Base-by-base conservation (phyloP, 768 basidiomycete genomes). In the Clavulina sp. region DNA sequence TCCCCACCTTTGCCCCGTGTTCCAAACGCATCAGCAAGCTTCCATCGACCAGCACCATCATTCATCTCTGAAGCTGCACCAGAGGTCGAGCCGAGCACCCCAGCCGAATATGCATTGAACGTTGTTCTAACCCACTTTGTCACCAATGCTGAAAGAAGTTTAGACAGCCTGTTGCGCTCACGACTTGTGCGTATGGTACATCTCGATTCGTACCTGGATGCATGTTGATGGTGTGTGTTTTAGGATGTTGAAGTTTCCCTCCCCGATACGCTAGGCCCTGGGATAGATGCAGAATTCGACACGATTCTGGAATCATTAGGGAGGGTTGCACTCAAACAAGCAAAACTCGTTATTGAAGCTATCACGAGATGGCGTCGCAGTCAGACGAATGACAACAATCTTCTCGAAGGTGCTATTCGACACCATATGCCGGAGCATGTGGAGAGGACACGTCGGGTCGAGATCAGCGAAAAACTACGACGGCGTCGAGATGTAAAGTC, bases 41-140 rank as follows among this genome's bases (percentile, higher is more conserved):
- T 32, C 48, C 9, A 48, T 38, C 13, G 52, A 4, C 19, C 44
- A 46, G 19, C 5, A 24, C 44, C n/a, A 18, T n/a, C 41, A 48
- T 5, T 23, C 16, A 41, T 5, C 23, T 9, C 43, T 48, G 46
- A 44, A 13, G 24, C 51, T 21, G 40, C 57, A 13, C 24, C 43
- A 46, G 43, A 46, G 24, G 31, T 75, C 59, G 80, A 83, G 47
- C 81, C 82, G 0, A 83, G 78, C 60, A 86, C 82, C 7, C 87
- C 89, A 1, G 79, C 81, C 0, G 89, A 92, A 59, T 91, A 83
- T 58, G 89, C 89, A 1, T 67, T 92, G 9, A 84, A 87, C 60
- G 84, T 86, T 0, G 74, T 92, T 4, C 89, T 92, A 62, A 84
- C 86, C 38, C 79, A 83, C 2, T 92, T 92, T 58, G 84, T 83